Evolutionary conservation across 495 filamentous ascomycete species (phyloP).

Genomic region (Aspergillus ellipticus): DNA sequence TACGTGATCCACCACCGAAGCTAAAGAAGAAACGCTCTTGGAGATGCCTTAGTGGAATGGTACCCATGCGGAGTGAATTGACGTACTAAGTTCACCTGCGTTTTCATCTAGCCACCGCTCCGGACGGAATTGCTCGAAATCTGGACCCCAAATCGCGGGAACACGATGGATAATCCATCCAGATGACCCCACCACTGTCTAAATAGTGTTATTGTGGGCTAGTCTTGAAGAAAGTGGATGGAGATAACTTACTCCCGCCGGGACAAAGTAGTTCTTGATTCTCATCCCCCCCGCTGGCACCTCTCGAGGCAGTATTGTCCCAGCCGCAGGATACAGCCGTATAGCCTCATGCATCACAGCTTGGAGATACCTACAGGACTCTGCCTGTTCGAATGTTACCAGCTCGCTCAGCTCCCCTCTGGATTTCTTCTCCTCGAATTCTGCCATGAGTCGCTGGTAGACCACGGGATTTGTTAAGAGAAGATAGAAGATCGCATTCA

Average conservation of each 20-base stretch:
- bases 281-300: slow-evolving; percentile 13
- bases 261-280: slow-evolving; percentile 17
- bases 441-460: background rate
- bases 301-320: slow-evolving; percentile 15
- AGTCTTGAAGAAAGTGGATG: too few species aligned
- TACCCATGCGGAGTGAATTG: too few species aligned
- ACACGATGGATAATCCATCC: slow-evolving; percentile 50
- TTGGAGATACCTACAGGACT: slow-evolving; percentile 20
- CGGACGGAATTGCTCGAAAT: slow-evolving; percentile 55
- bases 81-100: background rate
- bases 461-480: background rate
- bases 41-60: background rate
- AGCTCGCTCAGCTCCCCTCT: slow-evolving; percentile 10
- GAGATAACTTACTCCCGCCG: slow-evolving; percentile 21
- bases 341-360: slow-evolving; percentile 44
- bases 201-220: background rate
- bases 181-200: slow-evolving; percentile 40
- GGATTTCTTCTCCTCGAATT: background rate
- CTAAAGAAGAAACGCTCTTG: background rate
- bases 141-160: slow-evolving; percentile 50
- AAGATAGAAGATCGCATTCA: background rate
- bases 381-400: slow-evolving; percentile 4
- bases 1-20: background rate
- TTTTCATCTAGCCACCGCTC: slow-evolving; percentile 54
- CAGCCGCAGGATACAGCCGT: slow-evolving; percentile 28